Base-by-base conservation (phyloP, 345 rosid species). In the Moringa oleifera region DNA sequence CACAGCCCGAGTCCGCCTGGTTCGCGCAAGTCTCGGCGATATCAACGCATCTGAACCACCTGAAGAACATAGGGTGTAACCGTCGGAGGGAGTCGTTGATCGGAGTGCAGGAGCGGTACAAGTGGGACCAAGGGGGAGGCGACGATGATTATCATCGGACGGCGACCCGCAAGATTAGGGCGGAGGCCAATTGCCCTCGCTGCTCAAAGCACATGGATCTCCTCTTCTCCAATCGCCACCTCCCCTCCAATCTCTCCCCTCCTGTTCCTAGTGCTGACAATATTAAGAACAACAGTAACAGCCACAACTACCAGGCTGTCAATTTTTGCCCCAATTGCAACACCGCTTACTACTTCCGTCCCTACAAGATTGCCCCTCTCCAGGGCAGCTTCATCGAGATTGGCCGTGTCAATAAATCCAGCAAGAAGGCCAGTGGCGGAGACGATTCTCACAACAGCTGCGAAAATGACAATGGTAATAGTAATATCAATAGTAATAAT, bases 371-470 rank as follows among this genome's bases (percentile, higher is more conserved):
- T 62, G 77, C 85, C 50, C 94, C 96, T 25, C 88, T 90, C 0
- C 97, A 88, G 60, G 98, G 98, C 16, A 93, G 83, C n/a, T 93
- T 93, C 64, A 66, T 86, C 19, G 98, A 93, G 83, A 86, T 93
- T 70, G 87, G 89, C 22, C 72, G 87, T 49, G 71, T 70, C 56
- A 65, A 61, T 25, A 75, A 57, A 57, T 25, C 67, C 6, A 62
- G 60, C 11, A 79, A 65, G 33, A 69, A 66, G 0, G 10, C 64
- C 11, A 64, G 64, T 55, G 67, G 62, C 20, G 80, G 71, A 47
- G 80, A 71, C 31, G 77, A 61, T 58, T 66, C 20, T 31, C 13
- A 1, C 47, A 41, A 41, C 17, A 41, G 17, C 47, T 5, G 12
- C 47, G 1, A 9, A 4, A 41, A 7, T 15, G 13, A 9, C 12